Base-by-base conservation (phyloP, 78 protist genomes). In the Blattamonas nauphoetae region DNA sequence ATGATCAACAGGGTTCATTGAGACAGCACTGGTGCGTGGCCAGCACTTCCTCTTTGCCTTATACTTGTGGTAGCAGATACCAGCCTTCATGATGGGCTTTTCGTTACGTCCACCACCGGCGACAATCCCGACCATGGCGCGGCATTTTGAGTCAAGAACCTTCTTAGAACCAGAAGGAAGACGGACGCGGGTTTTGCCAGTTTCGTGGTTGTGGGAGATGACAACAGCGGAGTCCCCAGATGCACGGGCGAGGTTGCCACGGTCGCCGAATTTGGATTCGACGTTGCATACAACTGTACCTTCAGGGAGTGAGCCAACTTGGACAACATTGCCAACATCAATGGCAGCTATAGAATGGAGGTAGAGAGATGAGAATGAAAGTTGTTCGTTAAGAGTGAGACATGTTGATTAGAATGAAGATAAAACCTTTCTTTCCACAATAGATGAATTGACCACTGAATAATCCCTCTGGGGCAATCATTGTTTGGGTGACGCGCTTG, bases 1-100 rank as follows among this genome's bases (percentile, higher is more conserved):
- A 85, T 97, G 99, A 88, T 94, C 98, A 3, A 94, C 94, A 41
- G 95, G 95, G 95, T 98, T 98, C 98, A 96, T 98, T 33, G 98
- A 96, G 0, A 97, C 99, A 95, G 99, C 99, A 46, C 99, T 92
- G 38, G 96, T 97, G 34, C 63, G 36, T 34, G 99, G 99, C 99
- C 99, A 98, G 90, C 93, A 88, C 93, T 97, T 95, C 88, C 99
- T 94, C 98, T 97, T 97, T 45, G 90, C 99, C 86, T 89, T 86
- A 78, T 78, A 95, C 90, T 95, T 97, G 97, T 95, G 95, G 97
- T 89, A 95, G 43, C 96, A 92, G 88, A 81, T 84, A 32, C 99
- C 99, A 84, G 99, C 99, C 95, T 98, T 97, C 64, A 98, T 92
- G 80, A 98, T 84, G 46, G 99, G 99, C 98, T 97, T 98, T 88